Conservation (phyloP, 2,329 filamentous ascomycete genomes). For the Trichoderma brevicompactum region DNA sequence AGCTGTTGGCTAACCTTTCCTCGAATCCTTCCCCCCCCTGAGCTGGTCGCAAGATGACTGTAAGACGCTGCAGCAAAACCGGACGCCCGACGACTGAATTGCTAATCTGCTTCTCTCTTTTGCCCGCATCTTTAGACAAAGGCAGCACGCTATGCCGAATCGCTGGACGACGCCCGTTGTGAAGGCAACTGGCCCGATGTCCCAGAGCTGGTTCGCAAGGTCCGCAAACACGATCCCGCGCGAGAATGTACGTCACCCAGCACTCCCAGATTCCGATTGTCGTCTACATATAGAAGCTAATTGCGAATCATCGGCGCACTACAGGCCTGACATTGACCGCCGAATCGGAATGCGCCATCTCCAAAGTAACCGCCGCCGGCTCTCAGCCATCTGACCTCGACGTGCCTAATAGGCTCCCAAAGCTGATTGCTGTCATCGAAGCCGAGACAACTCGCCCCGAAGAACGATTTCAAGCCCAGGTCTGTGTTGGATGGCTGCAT, state of each 20-base stretch:
- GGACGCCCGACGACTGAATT: conserved; percentile 9
- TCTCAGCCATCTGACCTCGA: conserved; percentile 53
- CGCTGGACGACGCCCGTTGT: conserved; percentile 84
- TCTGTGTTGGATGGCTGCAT: conserved; percentile 84
- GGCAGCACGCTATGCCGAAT: conserved; percentile 77
- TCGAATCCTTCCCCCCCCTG: conserved; percentile 31
- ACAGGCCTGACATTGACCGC: conserved; percentile 72
- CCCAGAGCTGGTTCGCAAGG: conserved; percentile 87
- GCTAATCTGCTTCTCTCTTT: conserved; percentile 32
- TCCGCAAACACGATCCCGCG: conserved; percentile 89
- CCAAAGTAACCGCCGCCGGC: conserved; percentile 53
- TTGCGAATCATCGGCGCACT: background rate
- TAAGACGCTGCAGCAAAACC: conserved; percentile 34
- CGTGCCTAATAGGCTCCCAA: conserved; percentile 51
- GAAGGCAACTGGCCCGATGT: conserved; percentile 85
- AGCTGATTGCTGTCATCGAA: conserved; percentile 61
- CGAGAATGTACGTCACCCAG: conserved; percentile 70
- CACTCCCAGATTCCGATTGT: conserved; percentile 28
- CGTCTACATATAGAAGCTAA: conserved; percentile 21
- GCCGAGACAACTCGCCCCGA: conserved; percentile 58
- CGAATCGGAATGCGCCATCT: conserved; percentile 69
- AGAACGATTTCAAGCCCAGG: conserved; percentile 75
- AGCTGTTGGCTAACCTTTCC: conserved; percentile 32
- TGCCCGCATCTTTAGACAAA: conserved; percentile 59
- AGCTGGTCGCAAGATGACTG: conserved; percentile 44